Percentiles rank a stretch among this genome's conserved stretches.
Conservation (phyloP, 345 rosid species). For the Citropsis articulata region DNA sequence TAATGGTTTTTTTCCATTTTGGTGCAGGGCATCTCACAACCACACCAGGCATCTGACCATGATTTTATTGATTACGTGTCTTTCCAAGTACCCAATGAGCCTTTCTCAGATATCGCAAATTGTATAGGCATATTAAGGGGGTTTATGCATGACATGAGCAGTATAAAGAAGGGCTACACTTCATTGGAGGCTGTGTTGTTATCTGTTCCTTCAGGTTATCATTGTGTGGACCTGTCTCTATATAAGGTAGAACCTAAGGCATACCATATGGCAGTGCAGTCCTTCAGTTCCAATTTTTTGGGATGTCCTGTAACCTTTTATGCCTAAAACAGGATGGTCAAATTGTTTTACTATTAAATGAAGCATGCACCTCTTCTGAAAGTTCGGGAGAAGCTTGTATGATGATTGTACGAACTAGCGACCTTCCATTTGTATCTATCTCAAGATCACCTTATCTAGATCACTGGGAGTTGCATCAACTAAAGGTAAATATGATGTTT, state of each 20-base stretch:
- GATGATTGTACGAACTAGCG: conserved; percentile 65
- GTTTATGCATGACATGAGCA: conserved; percentile 36
- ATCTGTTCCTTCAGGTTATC: conserved; percentile 59
- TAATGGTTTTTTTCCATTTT: conserved; percentile 5
- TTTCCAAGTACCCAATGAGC: conserved; percentile 60
- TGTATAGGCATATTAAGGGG: conserved; percentile 65
- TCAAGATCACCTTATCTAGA: conserved; percentile 39
- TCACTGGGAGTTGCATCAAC: conserved; percentile 52
- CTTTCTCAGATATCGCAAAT: conserved; percentile 43
- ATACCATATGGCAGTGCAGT: background rate
- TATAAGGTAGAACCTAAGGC: conserved; percentile 61
- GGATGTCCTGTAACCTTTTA: conserved; percentile 11
- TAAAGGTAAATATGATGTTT: conserved; percentile 48
- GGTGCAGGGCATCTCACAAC: conserved; percentile 40
- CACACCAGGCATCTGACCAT: conserved; percentile 28
- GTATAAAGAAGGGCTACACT: conserved; percentile 31
- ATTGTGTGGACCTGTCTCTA: conserved; percentile 70
- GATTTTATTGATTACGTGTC: conserved; percentile 61
- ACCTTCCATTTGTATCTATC: conserved; percentile 64
- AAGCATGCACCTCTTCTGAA: conserved; percentile 39
- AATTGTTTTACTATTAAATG: conserved; percentile 62
- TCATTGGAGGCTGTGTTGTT: conserved; percentile 62
- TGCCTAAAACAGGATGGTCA: conserved; percentile 57
- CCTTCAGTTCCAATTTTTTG: conserved; percentile 9
- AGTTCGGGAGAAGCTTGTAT: conserved; percentile 74